These are phyloP conservation scores for Umbelopsis vinacea DNA, from an alignment of 192 early-diverging fungal genomes.

Conservation along the genomic window DNA sequence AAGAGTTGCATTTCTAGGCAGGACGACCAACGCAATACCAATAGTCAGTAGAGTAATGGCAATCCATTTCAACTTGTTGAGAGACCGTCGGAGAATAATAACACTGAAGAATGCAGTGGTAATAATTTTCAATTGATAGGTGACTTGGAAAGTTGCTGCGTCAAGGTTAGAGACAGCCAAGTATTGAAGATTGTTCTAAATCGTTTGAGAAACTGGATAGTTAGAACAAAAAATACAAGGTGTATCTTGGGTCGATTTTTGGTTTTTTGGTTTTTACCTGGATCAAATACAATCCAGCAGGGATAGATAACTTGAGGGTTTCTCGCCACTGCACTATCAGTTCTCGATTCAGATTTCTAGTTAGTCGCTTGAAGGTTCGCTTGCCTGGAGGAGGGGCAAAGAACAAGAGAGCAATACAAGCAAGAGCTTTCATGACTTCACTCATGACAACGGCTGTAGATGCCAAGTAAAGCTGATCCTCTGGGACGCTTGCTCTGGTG, in stretches of 20 bases:
- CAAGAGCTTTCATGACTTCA: slow-evolving; percentile 81
- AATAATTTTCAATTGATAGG: slow-evolving; percentile 98
- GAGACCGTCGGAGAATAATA: slow-evolving; percentile 69
- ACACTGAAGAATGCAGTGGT: slow-evolving; percentile 97
- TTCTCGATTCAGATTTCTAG: slow-evolving; percentile 30
- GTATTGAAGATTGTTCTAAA: slow-evolving; percentile 93
- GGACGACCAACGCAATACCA: slow-evolving; percentile 84
- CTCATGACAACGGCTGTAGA: slow-evolving; percentile 93
- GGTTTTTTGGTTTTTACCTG: slow-evolving; percentile 56
- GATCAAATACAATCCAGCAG: slow-evolving; percentile 89
- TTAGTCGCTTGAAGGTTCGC: slow-evolving; percentile 29
- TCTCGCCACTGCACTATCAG: slow-evolving; percentile 43
- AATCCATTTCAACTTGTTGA: slow-evolving; percentile 81
- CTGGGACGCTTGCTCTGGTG: slow-evolving; percentile 59
- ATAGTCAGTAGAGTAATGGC: slow-evolving; percentile 81
- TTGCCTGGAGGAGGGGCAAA: slow-evolving; percentile 11
- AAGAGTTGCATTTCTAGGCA: slow-evolving; percentile 28
- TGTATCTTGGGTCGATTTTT: too few species aligned
- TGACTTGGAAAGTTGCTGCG: slow-evolving; percentile 96
- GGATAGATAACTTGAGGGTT: slow-evolving; percentile 81
- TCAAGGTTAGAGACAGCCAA: slow-evolving; percentile 85
- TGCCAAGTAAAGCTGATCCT: slow-evolving; percentile 60
- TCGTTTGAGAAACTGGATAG: not conserved
- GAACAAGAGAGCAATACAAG: slow-evolving; percentile 51
- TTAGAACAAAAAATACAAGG: too few species aligned